These are phyloP conservation scores for Oropetium thomaeum DNA, from an alignment of 176 grass and related monocot genomes.

Conservation along the genomic window DNA sequence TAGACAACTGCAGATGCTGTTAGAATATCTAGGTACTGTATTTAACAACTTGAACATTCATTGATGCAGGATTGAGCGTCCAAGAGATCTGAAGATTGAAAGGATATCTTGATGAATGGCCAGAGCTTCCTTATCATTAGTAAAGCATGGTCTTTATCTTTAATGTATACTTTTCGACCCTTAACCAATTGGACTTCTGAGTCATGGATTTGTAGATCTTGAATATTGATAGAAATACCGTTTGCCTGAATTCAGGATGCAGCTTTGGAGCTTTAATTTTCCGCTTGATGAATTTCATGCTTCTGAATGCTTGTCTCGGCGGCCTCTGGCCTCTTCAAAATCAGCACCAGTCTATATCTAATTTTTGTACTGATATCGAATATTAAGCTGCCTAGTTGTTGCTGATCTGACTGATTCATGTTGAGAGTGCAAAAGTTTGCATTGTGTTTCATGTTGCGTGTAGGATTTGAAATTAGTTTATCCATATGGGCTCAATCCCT, in stretches of 20 bases:
- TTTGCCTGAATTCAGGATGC: not conserved
- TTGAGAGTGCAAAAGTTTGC: no score
- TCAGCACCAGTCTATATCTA: not conserved
- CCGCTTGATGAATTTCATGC: not conserved
- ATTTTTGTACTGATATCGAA: no score
- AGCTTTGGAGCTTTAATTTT: not conserved
- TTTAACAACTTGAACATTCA: not conserved
- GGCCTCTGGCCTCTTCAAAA: not conserved
- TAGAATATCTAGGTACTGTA: not conserved
- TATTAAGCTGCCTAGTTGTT: no score
- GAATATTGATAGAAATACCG: not conserved
- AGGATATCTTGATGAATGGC: not conserved
- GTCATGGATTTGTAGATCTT: slow-evolving; percentile 13
- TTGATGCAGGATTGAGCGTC: slow-evolving; percentile 53
- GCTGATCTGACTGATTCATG: no score
- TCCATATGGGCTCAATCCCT: no score
- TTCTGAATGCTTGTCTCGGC: not conserved
- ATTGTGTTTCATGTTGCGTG: no score
- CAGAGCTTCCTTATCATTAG: slow-evolving; percentile 9
- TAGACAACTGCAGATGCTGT: no score
- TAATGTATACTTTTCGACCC: slow-evolving; percentile 29
- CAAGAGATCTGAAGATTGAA: slow-evolving; percentile 44
- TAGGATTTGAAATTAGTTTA: no score
- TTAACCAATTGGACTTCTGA: slow-evolving; percentile 12
- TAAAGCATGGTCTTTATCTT: slow-evolving; percentile 17